Base-by-base conservation (phyloP, 73 alveolate species). In the Symbiodinium pilosum region DNA sequence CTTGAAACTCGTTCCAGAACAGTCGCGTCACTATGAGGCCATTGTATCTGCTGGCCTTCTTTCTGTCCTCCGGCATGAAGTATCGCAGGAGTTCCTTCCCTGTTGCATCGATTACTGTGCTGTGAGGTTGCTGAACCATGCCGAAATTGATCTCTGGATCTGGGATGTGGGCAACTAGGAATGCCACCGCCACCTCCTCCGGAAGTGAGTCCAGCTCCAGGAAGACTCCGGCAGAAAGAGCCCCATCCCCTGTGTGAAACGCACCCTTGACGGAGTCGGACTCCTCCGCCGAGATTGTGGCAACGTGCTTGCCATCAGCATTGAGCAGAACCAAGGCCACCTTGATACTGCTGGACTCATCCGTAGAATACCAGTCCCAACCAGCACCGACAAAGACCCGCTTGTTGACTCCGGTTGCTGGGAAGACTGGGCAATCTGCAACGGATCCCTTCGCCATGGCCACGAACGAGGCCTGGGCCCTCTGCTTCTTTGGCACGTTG, bases 211-310 rank as follows among this genome's bases (percentile, higher is more conserved):
- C 86, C 42, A 87, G 59, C 14, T 87, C 94, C n/a, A 87, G n/a
- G 39, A 87, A 87, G 44, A 87, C 77, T 36, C 94, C 94, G 18
- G 94, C 84, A 30, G 94, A 87, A 32, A 87, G 86, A 18, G 94
- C 85, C 24, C 94, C 94, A 21, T 87, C 86, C 14, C 94, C 94
- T 21, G 94, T 87, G 38, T 87, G 94, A 43, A 87, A 87, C 20
- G 86, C 85, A 8, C 94, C 94, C 21, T 54, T 54, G 43, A 87
- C 43, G n/a, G 69, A 56, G 40, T 52, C 54, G 42, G 69, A 81
- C 3, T 51, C 85, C 32, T 87, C 69, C 43, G 86, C 84, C 40
- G 40, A 36, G 94, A 42, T 75, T 8, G 94, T 86, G 32, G 83
- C 40, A 9, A 86, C 32, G 41, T 86, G 94, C 86, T 87, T 28